Evolutionary conservation across 257 asterid genomes (phyloP), one percentile per base, ranked within the genome.

Genomic region (Solanum raphanifolium): DNA sequence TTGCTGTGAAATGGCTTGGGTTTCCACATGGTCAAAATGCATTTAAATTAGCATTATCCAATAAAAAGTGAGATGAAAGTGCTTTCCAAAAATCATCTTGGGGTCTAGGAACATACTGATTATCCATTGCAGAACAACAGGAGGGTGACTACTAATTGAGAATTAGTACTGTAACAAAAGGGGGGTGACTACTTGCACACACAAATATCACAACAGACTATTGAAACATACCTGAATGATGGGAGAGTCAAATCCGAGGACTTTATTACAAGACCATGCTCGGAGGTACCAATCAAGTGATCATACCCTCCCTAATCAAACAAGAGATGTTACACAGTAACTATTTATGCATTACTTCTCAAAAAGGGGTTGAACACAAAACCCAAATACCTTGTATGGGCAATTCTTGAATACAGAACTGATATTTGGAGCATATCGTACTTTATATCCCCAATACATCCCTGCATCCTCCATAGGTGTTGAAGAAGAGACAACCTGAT

Each of bases 381-480:
- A 76, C 20, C 23, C n/a, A 34, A 86, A 87, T 84, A 97, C 99
- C 99, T 93, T 89, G 87, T 92, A 92, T 1, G 98, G 98, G 93
- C 98, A 93, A 83, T 93, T 90, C 89, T 93, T 93, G 90, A 97
- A 93, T 20, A 94, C 94, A 35, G 98, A 93, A 89, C 95, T 96
- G 89, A 95, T 91, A 88, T 95, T 96, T n/a, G 98, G 72, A 90
- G 99, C 99, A 89, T 96, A 97, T 85, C 98, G 93, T 75, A 95
- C 98, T 87, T 89, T 93, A 89, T 94, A 97, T 71, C 99, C 99
- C 99, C 99, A 97, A 89, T 95, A 97, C 94, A 91, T 94, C 82
- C 97, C 97, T 27, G 41, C 90, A 82, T 95, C 98, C 87, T 95
- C 95, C 87, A 91, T 91, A 68, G 98, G 99, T 90, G 92, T 93